A percentile compares a stretch with the other conserved stretches of the same genome.
These are phyloP conservation scores for Colletotrichum sp. DNA, from an alignment of 2,329 filamentous ascomycete species.

Conservation along the genomic window DNA sequence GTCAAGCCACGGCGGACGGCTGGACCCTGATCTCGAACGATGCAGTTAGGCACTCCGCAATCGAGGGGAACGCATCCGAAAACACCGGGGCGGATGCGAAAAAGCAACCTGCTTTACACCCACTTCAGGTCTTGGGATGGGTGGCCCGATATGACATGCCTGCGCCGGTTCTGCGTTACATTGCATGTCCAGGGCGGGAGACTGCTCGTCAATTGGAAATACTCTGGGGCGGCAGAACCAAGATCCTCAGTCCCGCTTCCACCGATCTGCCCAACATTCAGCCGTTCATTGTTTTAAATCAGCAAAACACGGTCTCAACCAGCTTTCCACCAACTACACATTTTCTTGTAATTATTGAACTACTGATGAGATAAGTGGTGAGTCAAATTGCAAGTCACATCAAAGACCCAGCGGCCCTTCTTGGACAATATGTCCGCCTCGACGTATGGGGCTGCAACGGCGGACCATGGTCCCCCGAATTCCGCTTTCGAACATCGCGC, in stretches of 20 bases:
- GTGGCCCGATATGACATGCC: background rate
- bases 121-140: background rate
- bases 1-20: background rate
- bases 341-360: background rate
- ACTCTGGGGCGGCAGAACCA: background rate
- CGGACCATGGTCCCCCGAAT: conserved; percentile 13
- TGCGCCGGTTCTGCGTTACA: background rate
- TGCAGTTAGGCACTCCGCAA: background rate
- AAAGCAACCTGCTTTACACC: background rate
- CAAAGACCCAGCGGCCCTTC: background rate
- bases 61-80: background rate
- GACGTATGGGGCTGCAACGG: conserved; percentile 2
- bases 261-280: background rate
- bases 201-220: background rate
- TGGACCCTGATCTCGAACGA: conserved; percentile 3
- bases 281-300: background rate
- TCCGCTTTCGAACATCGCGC: conserved; percentile 6
- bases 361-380: background rate
- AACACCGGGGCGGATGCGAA: background rate
- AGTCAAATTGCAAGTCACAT: background rate
- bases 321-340: background rate
- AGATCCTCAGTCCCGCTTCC: background rate
- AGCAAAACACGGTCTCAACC: no score
- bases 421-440: background rate
- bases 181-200: background rate